A percentile compares a stretch with the other conserved stretches of the same genome.
Conservation (phyloP, 345 rosid species). For the Citrus australasica region DNA sequence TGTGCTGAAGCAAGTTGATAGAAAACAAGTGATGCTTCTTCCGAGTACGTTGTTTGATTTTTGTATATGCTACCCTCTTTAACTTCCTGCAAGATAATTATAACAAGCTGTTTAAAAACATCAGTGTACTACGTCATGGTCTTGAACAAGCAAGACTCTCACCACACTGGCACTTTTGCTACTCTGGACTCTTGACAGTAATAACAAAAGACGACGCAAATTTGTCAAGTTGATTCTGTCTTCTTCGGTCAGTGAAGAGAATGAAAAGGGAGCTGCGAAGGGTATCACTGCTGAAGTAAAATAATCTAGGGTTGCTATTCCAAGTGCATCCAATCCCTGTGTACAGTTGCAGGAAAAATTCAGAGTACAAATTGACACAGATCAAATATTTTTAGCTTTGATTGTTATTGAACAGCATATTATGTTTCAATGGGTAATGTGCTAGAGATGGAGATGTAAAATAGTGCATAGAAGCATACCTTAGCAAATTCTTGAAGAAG, state of each 20-base stretch:
- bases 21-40: conserved; percentile 37
- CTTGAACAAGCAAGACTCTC: conserved; percentile 14
- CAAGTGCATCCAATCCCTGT: conserved; percentile 93
- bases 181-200: conserved; percentile 53
- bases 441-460: not conserved
- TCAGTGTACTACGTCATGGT: not conserved
- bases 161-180: conserved; percentile 35
- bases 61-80: conserved; percentile 21
- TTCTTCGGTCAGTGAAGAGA: conserved; percentile 62
- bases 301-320: conserved; percentile 70
- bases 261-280: conserved; percentile 37
- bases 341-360: conserved; percentile 10
- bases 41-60: conserved; percentile 25
- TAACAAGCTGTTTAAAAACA: not conserved
- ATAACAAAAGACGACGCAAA: conserved; percentile 57
- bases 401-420: not conserved
- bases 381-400: not conserved
- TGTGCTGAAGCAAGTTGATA: conserved; percentile 53
- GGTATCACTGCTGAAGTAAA: conserved; percentile 56
- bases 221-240: conserved; percentile 71
- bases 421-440: not conserved
- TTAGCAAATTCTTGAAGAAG: conserved; percentile 81
- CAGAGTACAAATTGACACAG: not conserved
- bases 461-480: conserved; percentile 36
- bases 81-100: conserved; percentile 40